Conservation (phyloP, 2,329 filamentous ascomycete species). For the Colletotrichum cordylinicola region DNA sequence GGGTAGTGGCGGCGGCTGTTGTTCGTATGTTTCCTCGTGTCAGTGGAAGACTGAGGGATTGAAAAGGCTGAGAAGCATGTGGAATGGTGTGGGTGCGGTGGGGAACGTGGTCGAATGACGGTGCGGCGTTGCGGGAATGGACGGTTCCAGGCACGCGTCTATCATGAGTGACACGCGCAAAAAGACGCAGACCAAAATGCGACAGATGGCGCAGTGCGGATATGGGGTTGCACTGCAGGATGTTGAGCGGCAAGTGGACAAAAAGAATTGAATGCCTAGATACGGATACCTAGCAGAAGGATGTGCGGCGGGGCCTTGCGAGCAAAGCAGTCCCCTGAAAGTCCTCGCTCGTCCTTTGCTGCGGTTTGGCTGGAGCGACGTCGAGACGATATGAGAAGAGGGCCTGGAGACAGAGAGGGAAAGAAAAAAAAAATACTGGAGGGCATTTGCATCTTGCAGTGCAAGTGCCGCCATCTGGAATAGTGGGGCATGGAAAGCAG, state of each 20-base stretch:
- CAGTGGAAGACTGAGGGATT: background rate
- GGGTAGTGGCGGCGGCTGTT: background rate
- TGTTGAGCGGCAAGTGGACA: background rate
- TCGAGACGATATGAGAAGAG: no score
- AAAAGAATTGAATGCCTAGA: background rate
- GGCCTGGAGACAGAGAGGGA: background rate
- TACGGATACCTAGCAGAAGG: background rate
- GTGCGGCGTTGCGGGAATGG: background rate
- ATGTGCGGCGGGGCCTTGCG: background rate
- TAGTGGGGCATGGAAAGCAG: background rate
- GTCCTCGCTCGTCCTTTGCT: background rate
- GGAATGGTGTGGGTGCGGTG: background rate
- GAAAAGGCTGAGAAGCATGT: background rate
- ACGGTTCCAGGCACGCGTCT: constrained; percentile 6
- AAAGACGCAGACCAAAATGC: background rate
- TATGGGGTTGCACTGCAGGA: background rate
- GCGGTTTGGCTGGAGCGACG: background rate
- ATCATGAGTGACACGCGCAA: background rate
- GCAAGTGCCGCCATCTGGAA: background rate
- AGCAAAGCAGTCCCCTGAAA: background rate
- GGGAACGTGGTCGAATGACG: background rate
- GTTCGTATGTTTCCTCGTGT: background rate
- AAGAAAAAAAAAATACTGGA: background rate
- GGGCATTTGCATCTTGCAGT: background rate
- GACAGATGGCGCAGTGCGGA: background rate